Evolutionary conservation across 2,329 filamentous ascomycete genomes (phyloP), one percentile per base, ranked within the genome.

Genomic region (Metarhizium humberi): DNA sequence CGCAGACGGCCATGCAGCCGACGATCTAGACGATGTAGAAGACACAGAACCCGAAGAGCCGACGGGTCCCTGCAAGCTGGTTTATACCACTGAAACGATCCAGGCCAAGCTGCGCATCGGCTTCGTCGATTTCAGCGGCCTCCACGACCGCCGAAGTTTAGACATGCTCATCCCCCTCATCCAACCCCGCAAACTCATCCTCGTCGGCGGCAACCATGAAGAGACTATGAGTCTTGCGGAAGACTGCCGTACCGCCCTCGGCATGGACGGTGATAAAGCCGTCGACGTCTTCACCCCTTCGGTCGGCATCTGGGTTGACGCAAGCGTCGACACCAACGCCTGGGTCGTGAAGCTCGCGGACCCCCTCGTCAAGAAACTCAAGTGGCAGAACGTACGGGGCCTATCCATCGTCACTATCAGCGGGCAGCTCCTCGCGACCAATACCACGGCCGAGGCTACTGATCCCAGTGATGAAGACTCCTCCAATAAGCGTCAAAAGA

Each of bases 111-210:
- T 94, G 52, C 84, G 86, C 50, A 84, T 99, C 60, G 88, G 88
- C 3, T 94, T 88, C 69, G 85, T 99, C 53, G 94, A 99, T 71
- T 96, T 95, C 66, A 86, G 88, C 52, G 94, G 92, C 29, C 74
- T 97, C 29, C 92, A 97, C 69, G 94, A 97, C 67, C 92, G 92
- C 69, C 88, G 92, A 61, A 95, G 90, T 69, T 75, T 99, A 51
- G 90, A 92, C 70, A 96, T 96, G 86, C 75, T 99, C 54, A 90
- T 99, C 51, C 94, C 94, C 0, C 80, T 97, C 6, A 95, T 99
- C 61, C 86, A 92, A 64, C 94, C 94, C 6, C 86, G 92, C 54
- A 99, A 99, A 69, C 79, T 99, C 53, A 95, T 99, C 59, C 79
- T 99, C n/a, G 82, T 96, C 3, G 88, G 87, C 34, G 94, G 94